Evolutionary conservation across 164 flowering plant species (phyloP), one percentile per base, ranked within the genome.

Genomic region (Santalum album): DNA sequence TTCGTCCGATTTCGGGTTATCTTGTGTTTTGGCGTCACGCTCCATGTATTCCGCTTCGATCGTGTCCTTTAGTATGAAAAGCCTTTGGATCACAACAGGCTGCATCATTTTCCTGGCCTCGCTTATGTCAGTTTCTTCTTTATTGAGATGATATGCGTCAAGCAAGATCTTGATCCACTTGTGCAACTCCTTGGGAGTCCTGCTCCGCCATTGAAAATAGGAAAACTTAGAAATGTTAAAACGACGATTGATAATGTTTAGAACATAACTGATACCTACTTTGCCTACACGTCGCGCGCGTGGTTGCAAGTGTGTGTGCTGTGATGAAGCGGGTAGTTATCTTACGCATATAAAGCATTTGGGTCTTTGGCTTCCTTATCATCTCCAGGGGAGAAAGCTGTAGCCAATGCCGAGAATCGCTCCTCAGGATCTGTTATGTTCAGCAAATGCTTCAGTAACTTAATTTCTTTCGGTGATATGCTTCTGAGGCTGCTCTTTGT

Each of bases 381-480:
- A 63, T 77, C 74, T 32, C 94, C 96, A 0, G 96, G 97, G 51
- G 82, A 81, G 75, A 92, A 92, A 47, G 96, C 86, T 51, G 81
- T 79, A 20, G 96, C 96, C 62, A 92, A 64, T 45, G 97, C 94
- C 3, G 96, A 83, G 73, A 89, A 89, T 55, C 96, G 76, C 66
- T 89, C 99, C 66, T 92, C 99, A 58, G 99, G 99, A 73, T 92
- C 99, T 25, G 63, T 73, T 60, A 92, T 83, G 70, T 89, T 89
- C 49, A 92, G 73, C 70, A 92, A 69, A 71, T 87, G 65, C 73
- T 89, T 89, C 35, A 92, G 90, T 35, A 92, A 69, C 75, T 82
- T 92, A 57, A 92, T 82, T 75, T 92, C 99, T 68, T 83, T 87
- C 18, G 99, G 99, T 21, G 78, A 72, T 38, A 89, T 82, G 76